phyloP scores from a whole-genome alignment of 768 basidiomycete species.

The Dendrothele bispora region DNA sequence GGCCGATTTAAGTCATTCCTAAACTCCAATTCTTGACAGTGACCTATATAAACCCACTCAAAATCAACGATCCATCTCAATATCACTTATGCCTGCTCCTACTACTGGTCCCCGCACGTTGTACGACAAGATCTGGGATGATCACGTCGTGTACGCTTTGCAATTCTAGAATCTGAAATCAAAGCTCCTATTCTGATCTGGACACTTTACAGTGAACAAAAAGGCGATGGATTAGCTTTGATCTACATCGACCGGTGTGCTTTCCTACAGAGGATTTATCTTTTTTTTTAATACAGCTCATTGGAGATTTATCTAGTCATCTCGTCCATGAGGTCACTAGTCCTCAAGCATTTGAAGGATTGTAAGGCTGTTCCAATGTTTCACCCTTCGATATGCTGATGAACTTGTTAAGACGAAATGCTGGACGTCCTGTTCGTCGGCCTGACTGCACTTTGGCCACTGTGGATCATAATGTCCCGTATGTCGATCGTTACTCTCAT shows the following conservation, averaged over 20 bases:
- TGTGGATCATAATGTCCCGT: constrained; percentile 88
- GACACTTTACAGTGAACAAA: constrained; percentile 51
- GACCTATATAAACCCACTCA: constrained; percentile 1
- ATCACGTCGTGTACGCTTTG: constrained; percentile 81
- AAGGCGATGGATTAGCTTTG: constrained; percentile 76
- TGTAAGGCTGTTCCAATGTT: constrained; percentile 44
- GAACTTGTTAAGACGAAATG: constrained; percentile 52
- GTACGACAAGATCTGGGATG: constrained; percentile 98
- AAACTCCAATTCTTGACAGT: neutral
- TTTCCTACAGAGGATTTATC: neutral
- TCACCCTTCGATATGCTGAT: constrained; percentile 6
- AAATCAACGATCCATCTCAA: neutral
- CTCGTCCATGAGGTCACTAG: constrained; percentile 92
- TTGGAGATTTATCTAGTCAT: constrained; percentile 35
- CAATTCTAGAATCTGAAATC: neutral
- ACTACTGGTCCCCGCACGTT: constrained; percentile 73
- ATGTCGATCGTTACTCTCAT: constrained; percentile 28
- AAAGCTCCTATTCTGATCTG: neutral
- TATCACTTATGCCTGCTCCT: constrained; percentile 38
- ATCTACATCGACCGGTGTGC: constrained; percentile 80
- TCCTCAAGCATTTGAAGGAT: constrained; percentile 88
- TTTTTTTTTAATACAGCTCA: neutral
- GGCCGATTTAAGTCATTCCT: constrained; percentile 9
- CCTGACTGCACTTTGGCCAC: constrained; percentile 90
- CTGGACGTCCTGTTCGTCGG: constrained; percentile 74